These are phyloP conservation scores for Nicotiana tomentosiformis DNA, from an alignment of 257 asterid species.

Conservation along the genomic window DNA sequence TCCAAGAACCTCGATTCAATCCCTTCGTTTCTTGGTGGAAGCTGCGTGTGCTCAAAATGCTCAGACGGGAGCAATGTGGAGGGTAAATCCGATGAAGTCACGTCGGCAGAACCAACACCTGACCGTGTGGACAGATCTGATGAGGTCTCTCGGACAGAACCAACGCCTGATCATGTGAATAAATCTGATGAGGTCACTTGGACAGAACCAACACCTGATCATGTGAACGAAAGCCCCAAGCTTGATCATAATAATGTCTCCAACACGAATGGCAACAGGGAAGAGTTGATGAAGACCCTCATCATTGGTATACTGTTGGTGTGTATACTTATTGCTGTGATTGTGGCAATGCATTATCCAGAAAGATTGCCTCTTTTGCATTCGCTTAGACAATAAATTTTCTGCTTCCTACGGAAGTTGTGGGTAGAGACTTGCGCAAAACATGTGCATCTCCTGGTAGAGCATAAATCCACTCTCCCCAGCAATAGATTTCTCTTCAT, in stretches of 20 bases:
- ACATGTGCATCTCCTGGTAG: background rate
- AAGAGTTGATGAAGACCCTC: conserved; percentile 9
- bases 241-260: background rate
- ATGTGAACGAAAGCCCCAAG: background rate
- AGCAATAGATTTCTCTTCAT: background rate
- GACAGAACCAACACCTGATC: background rate
- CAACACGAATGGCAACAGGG: background rate
- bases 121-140: background rate
- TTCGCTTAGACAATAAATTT: background rate
- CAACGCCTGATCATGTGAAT: background rate
- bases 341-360: conserved; percentile 7
- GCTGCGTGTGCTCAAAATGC: conserved; percentile 32
- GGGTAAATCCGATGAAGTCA: background rate
- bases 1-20: conserved; percentile 17
- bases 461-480: background rate
- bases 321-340: conserved; percentile 12
- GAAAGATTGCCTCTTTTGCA: conserved; percentile 5
- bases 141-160: background rate
- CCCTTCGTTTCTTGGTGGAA: conserved; percentile 36
- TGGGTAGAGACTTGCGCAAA: background rate
- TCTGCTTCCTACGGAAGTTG: background rate
- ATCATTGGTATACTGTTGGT: conserved; percentile 11
- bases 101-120: background rate
- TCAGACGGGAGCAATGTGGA: background rate
- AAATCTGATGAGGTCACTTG: background rate